These are phyloP conservation scores for Aspergillus japonicus DNA, from an alignment of 2,329 filamentous ascomycete species.

Conservation along the genomic window DNA sequence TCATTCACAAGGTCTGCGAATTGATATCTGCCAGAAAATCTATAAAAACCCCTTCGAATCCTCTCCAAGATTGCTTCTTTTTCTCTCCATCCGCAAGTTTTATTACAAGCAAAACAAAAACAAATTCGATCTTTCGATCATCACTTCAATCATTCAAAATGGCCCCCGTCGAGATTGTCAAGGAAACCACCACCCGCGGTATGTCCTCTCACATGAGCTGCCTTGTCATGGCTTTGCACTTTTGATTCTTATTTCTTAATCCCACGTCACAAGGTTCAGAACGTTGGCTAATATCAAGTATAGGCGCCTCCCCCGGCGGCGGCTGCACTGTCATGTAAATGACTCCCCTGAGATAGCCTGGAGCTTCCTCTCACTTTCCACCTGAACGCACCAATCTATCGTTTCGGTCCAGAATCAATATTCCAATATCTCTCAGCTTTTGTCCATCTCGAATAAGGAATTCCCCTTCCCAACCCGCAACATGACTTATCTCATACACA, in stretches of 20 bases:
- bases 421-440: not conserved
- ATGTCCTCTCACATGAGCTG: not conserved
- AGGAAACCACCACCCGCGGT: slow-evolving; percentile 26
- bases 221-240: not conserved
- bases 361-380: not conserved
- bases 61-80: not conserved
- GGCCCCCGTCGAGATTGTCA: slow-evolving; percentile 24
- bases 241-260: not conserved
- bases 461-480: not conserved
- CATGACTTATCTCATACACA: not conserved
- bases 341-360: not conserved
- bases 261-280: not conserved
- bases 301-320: slow-evolving; percentile 26
- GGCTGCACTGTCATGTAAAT: slow-evolving; percentile 34
- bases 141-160: slow-evolving; percentile 23
- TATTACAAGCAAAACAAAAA: slow-evolving; percentile 3
- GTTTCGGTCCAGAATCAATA: not conserved
- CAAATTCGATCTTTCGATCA: slow-evolving; percentile 15
- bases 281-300: slow-evolving; percentile 9
- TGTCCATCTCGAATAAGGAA: not conserved
- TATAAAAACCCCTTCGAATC: not conserved
- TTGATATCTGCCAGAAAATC: not conserved
- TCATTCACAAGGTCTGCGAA: not conserved
- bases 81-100: slow-evolving; percentile 10
- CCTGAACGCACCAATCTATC: not conserved